Evolutionary conservation across 1,284 basidiomycete genomes (phyloP).

Genomic region (Ceratobasidium papillatum): DNA sequence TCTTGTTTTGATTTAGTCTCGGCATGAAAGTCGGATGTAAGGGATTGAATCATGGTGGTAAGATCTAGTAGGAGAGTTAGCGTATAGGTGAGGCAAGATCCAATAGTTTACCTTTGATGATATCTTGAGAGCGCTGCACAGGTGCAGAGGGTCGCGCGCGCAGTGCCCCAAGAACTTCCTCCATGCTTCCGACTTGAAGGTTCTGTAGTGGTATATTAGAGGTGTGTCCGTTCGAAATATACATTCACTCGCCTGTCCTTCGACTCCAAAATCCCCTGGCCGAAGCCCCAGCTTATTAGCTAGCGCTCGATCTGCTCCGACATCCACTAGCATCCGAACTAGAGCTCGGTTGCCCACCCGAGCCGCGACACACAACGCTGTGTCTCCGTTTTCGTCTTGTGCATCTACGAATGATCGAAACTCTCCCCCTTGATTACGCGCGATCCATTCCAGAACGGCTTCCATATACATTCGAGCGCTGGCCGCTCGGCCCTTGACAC

Average conservation of each 20-base stretch:
- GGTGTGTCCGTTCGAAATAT: background rate
- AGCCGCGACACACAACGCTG: conserved; percentile 94
- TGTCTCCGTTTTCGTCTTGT: conserved; percentile 96
- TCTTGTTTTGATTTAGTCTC: conserved; percentile 92
- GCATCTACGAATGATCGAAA: conserved; percentile 87
- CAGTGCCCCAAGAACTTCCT: conserved; percentile 76
- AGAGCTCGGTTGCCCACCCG: conserved; percentile 90
- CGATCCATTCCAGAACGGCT: conserved; percentile 86
- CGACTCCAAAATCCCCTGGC: conserved; percentile 93
- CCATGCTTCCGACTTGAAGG: conserved; percentile 65
- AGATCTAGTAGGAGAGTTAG: conserved; percentile 65
- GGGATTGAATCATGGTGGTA: conserved; percentile 79
- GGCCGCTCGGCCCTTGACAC: conserved; percentile 85
- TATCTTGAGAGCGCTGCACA: conserved; percentile 88
- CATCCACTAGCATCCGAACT: conserved; percentile 88
- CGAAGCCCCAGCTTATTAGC: conserved; percentile 95
- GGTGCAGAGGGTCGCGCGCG: conserved; percentile 75
- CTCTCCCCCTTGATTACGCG: conserved; percentile 70
- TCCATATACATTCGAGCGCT: conserved; percentile 94
- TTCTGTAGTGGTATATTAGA: conserved; percentile 33
- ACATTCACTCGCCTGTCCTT: conserved; percentile 78
- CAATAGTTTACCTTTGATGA: conserved; percentile 81
- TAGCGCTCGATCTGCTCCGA: conserved; percentile 89
- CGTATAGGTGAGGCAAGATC: background rate
- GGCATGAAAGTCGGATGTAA: conserved; percentile 79